These are phyloP conservation scores for Monilinia vaccinii-corymbosi DNA, from an alignment of 2,329 filamentous ascomycete species.

Conservation along the genomic window DNA sequence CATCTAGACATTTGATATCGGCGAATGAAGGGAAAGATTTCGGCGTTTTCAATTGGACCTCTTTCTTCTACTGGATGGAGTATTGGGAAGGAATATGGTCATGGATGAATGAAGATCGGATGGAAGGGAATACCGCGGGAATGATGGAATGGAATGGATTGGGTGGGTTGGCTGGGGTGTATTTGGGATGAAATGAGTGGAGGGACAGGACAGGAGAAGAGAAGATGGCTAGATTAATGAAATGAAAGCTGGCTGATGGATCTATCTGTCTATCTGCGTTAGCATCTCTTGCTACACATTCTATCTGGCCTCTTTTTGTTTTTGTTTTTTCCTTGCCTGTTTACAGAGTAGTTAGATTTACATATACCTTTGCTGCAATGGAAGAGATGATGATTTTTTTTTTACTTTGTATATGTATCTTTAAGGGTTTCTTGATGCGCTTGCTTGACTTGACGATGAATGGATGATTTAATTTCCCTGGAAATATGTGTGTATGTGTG, in stretches of 20 bases:
- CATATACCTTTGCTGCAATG: background rate
- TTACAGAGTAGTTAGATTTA: background rate
- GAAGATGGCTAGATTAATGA: background rate
- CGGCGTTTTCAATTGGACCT: background rate
- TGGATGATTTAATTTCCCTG: too few relatives aligned
- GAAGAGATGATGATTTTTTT: background rate
- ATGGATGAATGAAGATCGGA: background rate
- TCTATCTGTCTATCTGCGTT: background rate
- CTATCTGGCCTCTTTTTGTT: too few relatives aligned
- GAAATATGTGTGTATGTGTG: too few relatives aligned
- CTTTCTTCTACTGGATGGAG: background rate
- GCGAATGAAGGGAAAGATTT: background rate
- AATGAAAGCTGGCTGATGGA: background rate
- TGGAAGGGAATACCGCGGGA: background rate
- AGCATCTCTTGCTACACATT: background rate
- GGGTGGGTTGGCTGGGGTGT: background rate
- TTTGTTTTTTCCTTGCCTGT: background rate
- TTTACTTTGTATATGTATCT: too few relatives aligned
- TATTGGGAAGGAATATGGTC: background rate
- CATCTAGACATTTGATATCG: conserved; percentile 1
- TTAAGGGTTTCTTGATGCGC: background rate
- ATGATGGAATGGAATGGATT: background rate
- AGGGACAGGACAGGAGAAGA: too few relatives aligned
- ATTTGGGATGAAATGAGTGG: background rate
- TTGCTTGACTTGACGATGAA: too few relatives aligned